Percentiles rank a stretch among this genome's conserved stretches.
phyloP scores from a whole-genome alignment of 805 yeast genomes.

The Hanseniaspora taiwanica region DNA sequence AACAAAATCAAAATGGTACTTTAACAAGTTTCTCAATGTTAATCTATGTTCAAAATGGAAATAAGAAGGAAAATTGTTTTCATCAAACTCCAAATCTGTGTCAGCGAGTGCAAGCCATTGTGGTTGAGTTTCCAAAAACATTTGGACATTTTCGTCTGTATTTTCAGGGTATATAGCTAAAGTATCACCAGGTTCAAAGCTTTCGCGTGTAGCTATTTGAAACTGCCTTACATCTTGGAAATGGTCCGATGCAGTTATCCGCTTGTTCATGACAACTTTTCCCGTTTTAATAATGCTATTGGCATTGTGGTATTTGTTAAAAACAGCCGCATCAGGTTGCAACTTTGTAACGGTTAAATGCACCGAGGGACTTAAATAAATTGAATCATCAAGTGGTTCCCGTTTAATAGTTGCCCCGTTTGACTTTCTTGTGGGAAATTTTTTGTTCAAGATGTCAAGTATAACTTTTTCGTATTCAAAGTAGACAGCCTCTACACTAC shows the following conservation, averaged over 20 bases:
- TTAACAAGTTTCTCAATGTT: conserved; percentile 60
- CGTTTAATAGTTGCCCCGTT: conserved; percentile 11
- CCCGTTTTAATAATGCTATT: conserved; percentile 32
- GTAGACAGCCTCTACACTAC: conserved; percentile 50
- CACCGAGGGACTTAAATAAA: conserved; percentile 19
- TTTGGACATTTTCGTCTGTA: conserved; percentile 46
- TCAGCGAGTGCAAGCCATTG: conserved; percentile 69
- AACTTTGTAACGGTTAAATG: too few relatives aligned
- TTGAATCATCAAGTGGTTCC: conserved; percentile 12
- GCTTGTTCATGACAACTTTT: conserved; percentile 32
- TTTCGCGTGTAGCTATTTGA: conserved; percentile 23
- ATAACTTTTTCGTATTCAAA: conserved; percentile 56
- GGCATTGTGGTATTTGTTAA: too few relatives aligned
- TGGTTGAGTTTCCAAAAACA: conserved; percentile 47
- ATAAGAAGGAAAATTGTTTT: conserved; percentile 8
- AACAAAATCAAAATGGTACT: conserved; percentile 69
- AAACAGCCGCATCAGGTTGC: too few relatives aligned
- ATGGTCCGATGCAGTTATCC: conserved; percentile 61
- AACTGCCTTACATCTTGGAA: conserved; percentile 82
- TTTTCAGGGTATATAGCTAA: conserved; percentile 66
- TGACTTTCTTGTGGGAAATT: conserved; percentile 25
- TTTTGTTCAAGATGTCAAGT: conserved; percentile 22
- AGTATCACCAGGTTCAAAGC: conserved; percentile 69
- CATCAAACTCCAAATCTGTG: conserved; percentile 20
- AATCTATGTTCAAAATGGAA: conserved; percentile 29